Base-by-base conservation (phyloP, 1,139 yeast genomes). In the Kodamaea fungicola region DNA sequence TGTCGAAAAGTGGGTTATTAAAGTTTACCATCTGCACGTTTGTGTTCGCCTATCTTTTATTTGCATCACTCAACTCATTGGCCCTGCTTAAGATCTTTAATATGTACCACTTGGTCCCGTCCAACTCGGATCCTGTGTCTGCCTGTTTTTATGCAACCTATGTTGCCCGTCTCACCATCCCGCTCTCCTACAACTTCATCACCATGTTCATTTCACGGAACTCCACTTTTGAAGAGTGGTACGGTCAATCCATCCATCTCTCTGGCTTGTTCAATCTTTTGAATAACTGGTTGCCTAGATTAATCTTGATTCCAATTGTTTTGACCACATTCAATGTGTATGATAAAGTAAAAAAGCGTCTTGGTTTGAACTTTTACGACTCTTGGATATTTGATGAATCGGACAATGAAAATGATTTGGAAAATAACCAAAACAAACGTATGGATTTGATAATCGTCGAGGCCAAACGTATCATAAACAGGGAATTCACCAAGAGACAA, bases 121-220 rank as follows among this genome's bases (percentile, higher is more conserved):
- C 71, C 26, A 75, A 80, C 39, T 81, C 92, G 0, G 92, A 84
- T 52, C 83, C 87, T 0, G 83, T 85, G 1, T 80, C 88, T 23
- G 73, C 84, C 26, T 71, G 87, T 32, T 87, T 86, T 57, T 87
- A 84, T 57, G 80, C 90, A 21, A 83, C 86, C 51, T 87, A 87
- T 52, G 80, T 86, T 25, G 86, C 92, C 38, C 78, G 96, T 46
- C 66, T 87, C 54, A 84, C 95, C 0, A 81, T 87, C 9, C 96
- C 96, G 3, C 67, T 87, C 45, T 78, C 87, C 26, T 87, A 84
- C 62, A 87, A 87, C 57, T 87, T 84, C 54, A 60, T 86, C 40
- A 84, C 86, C 28, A 64, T 87, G 35, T 71, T 83, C 42, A 69
- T 78, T 8, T 67, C 76, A 21, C 54, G 78, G 10, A 52, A 54